Evolutionary conservation across 345 rosid species (phyloP).

Genomic region (Eucalyptus regnans): DNA sequence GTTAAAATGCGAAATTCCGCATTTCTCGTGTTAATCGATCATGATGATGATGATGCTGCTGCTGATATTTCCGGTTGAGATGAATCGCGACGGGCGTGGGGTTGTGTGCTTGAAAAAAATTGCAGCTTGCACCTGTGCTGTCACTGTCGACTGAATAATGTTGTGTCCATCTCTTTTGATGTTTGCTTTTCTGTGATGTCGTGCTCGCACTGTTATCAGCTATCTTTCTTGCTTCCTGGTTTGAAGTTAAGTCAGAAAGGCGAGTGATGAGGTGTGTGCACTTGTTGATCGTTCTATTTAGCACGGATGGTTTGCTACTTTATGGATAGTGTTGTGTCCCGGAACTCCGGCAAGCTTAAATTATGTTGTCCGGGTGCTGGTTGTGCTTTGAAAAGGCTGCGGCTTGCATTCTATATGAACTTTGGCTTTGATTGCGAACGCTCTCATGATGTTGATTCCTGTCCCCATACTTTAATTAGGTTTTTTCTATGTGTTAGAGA

Average conservation of each 20-base stretch:
- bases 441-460: neutral
- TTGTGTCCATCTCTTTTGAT: neutral
- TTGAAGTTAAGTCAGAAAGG: neutral
- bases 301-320: neutral
- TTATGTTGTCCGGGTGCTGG: neutral
- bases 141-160: neutral
- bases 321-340: neutral
- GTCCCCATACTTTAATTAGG: neutral
- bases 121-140: neutral
- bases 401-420: neutral
- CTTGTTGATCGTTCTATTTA: neutral
- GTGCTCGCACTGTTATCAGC: neutral
- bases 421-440: neutral
- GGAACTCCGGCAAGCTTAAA: neutral
- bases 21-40: neutral
- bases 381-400: neutral
- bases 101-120: neutral
- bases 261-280: neutral
- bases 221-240: neutral
- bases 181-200: neutral
- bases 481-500: neutral
- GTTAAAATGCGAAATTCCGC: neutral
- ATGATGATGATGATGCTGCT: neutral
- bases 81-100: neutral
- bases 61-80: neutral